phyloP scores from a whole-genome alignment of 176 grass and related monocot genomes.

The Chrysopogon serrulatus region DNA sequence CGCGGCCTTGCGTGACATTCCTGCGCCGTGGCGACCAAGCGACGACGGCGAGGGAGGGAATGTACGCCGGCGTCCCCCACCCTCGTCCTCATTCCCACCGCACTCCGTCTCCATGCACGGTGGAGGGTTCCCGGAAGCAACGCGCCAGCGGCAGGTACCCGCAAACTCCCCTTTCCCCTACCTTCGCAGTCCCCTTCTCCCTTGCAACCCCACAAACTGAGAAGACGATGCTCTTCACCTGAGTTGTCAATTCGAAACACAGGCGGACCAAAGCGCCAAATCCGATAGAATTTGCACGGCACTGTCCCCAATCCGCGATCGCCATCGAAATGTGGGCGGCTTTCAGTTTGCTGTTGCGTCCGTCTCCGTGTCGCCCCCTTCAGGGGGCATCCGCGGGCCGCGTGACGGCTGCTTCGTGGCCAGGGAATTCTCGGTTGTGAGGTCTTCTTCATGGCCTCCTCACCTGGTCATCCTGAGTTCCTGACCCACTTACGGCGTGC shows the following conservation, averaged over 20 bases:
- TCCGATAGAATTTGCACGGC: neutral
- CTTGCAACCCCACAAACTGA: neutral
- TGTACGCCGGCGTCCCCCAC: neutral
- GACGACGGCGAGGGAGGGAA: neutral
- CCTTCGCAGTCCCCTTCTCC: neutral
- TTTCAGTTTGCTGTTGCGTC: neutral
- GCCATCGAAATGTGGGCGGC: neutral
- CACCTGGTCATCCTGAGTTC: neutral
- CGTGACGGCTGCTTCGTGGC: slow-evolving; percentile 1
- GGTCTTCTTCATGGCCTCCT: neutral
- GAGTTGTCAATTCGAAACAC: neutral
- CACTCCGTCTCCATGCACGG: neutral
- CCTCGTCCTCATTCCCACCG: neutral
- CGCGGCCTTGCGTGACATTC: neutral
- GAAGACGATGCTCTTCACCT: neutral
- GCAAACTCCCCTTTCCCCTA: neutral
- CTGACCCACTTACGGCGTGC: neutral
- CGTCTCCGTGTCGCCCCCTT: neutral
- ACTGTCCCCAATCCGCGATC: neutral
- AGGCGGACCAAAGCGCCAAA: neutral
- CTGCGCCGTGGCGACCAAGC: neutral
- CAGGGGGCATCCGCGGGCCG: neutral
- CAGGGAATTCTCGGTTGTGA: neutral
- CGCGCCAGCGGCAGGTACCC: neutral
- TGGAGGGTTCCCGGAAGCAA: neutral